Base-by-base conservation (phyloP, 148 eudicot species). In the Amaranthus cruentus region DNA sequence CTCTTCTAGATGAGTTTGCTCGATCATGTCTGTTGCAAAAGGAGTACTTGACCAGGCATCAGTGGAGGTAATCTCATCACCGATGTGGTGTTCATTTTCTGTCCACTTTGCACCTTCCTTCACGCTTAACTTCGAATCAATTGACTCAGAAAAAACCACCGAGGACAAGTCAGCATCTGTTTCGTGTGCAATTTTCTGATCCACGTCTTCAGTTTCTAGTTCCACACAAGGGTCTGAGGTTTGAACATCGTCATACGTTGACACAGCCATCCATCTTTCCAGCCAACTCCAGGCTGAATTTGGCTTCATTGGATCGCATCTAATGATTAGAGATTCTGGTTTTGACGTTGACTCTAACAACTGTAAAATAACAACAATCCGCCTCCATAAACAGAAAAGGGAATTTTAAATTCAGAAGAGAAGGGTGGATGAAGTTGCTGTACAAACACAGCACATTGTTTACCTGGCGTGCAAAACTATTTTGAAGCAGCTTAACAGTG, bases 201-300 rank as follows among this genome's bases (percentile, higher is more conserved):
- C 70, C 71, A 73, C 81, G 38, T 46, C 74, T 28, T 70, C 66
- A 15, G 15, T 73, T 58, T 77, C 74, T 46, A 50, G 72, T 71
- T 81, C 85, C 66, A 60, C 62, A 56, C 15, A 53, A 59, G 75
- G 62, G 68, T 76, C 85, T 55, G 44, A 9, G 50, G 44, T 67
- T 55, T 58, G 66, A 38, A 13, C 47, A 60, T 12, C 73, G 66
- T 78, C 73, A 79, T 78, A 50, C 56, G 80, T 10, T 55, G 89
- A 85, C 78, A 81, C 85, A 14, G 89, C 73, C 97, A 87, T 89
- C 98, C 98, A 94, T 75, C 93, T 86, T 75, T 94, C 98, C 70
- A 94, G 80, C 98, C 98, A 94, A 68, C 78, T 76, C 98, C 98
- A 94, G 66, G 95, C 83, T 3, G 89, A 88, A 79, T 88, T 87